These are phyloP conservation scores for Crithidia brevicula DNA, from an alignment of 208 protist genomes.

Conservation along the genomic window DNA sequence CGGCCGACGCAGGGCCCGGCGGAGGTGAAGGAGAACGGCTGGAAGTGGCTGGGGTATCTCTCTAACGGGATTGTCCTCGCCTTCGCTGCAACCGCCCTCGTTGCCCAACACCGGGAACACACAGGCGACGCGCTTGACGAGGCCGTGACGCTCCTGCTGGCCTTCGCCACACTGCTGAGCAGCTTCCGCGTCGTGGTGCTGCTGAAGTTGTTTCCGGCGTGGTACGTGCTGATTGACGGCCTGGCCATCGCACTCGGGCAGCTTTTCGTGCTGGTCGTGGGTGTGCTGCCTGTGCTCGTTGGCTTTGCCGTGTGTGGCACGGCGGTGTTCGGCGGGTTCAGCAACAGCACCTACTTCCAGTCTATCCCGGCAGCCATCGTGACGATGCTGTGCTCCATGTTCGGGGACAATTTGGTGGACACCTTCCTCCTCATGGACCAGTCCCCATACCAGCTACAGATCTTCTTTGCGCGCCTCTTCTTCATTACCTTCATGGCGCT, in stretches of 20 bases:
- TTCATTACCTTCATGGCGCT: slow-evolving; percentile 55
- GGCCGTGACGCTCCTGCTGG: slow-evolving; percentile 54
- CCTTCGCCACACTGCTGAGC: slow-evolving; percentile 43
- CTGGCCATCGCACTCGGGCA: slow-evolving; percentile 46
- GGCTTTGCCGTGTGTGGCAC: slow-evolving; percentile 58
- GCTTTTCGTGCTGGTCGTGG: slow-evolving; percentile 45
- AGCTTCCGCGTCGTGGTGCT: slow-evolving; percentile 53
- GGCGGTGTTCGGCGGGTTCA: slow-evolving; percentile 49
- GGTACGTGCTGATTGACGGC: slow-evolving; percentile 52
- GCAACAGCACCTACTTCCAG: slow-evolving; percentile 36
- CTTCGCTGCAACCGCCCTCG: slow-evolving; percentile 41
- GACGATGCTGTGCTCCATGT: slow-evolving; percentile 56
- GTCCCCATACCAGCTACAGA: slow-evolving; percentile 42
- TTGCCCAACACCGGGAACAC: slow-evolving; percentile 30
- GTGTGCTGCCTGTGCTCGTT: slow-evolving; percentile 49
- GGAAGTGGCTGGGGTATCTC: slow-evolving; percentile 46
- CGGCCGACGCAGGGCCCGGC: not conserved
- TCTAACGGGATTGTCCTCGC: slow-evolving; percentile 41
- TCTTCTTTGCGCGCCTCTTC: slow-evolving; percentile 50
- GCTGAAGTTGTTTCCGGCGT: slow-evolving; percentile 47
- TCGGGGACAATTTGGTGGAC: slow-evolving; percentile 64
- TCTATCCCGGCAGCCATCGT: slow-evolving; percentile 42
- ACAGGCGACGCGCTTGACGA: slow-evolving; percentile 35
- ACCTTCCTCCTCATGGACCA: slow-evolving; percentile 64
- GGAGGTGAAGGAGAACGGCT: slow-evolving; percentile 29